phyloP scores from a whole-genome alignment of 2,329 filamentous ascomycete genomes.

The Aphanoascus verrucosus region DNA sequence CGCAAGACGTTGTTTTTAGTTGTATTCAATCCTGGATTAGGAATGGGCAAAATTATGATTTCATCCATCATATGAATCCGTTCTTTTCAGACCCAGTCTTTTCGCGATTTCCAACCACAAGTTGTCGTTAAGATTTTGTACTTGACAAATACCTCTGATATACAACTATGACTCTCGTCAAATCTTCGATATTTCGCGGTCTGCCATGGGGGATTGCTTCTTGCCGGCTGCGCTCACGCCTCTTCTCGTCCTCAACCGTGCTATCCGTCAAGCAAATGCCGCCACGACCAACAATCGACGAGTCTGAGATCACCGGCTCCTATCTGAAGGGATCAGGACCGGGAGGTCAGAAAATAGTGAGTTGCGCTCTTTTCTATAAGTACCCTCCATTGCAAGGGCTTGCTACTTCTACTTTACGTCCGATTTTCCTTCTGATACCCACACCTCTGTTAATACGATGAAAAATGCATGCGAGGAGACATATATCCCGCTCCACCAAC shows the following conservation, averaged over 20 bases:
- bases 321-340: slow-evolving; percentile 89
- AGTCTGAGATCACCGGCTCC: slow-evolving; percentile 67
- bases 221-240: background rate
- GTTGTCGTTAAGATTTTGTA: too few relatives aligned
- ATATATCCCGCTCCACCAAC: too few relatives aligned
- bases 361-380: slow-evolving; percentile 17
- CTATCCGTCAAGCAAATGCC: slow-evolving; percentile 53
- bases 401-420: too few relatives aligned
- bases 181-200: background rate
- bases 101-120: background rate
- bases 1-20: too few relatives aligned
- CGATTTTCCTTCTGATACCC: too few relatives aligned
- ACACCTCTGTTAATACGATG: too few relatives aligned
- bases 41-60: too few relatives aligned
- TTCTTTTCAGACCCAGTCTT: too few relatives aligned
- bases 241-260: slow-evolving; percentile 21
- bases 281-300: slow-evolving; percentile 62
- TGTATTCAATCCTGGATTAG: too few relatives aligned
- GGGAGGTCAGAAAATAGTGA: slow-evolving; percentile 87
- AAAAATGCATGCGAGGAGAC: too few relatives aligned
- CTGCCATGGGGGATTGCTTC: background rate
- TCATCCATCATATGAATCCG: too few relatives aligned
- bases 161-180: background rate
- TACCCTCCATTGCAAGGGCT: background rate
- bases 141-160: background rate